A percentile compares a stretch with the other conserved stretches of the same genome.
phyloP scores from a whole-genome alignment of 2,329 filamentous ascomycete species.

The Penicillium sp. region DNA sequence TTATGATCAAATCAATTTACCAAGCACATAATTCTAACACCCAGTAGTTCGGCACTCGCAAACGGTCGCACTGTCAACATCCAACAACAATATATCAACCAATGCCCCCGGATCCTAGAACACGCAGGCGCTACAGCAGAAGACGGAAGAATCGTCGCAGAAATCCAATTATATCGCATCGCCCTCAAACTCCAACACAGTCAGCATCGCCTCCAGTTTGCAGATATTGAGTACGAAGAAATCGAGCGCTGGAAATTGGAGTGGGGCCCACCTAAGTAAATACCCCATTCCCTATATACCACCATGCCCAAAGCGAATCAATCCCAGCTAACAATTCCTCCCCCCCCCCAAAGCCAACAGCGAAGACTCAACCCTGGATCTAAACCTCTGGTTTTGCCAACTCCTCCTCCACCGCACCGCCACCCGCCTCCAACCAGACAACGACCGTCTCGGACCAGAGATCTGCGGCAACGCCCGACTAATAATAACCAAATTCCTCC shows the following conservation, averaged over 20 bases:
- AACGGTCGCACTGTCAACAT: constrained; percentile 34
- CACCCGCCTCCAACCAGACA: constrained; percentile 26
- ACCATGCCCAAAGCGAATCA: background rate
- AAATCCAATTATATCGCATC: constrained; percentile 36
- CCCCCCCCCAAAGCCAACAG: constrained; percentile 23
- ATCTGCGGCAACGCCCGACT: constrained; percentile 32
- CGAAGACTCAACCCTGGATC: constrained; percentile 32
- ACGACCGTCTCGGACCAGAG: constrained; percentile 28
- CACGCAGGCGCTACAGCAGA: constrained; percentile 31
- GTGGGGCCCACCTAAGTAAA: constrained; percentile 35
- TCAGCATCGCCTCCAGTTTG: constrained; percentile 27
- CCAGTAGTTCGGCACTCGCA: constrained; percentile 30
- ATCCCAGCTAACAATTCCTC: background rate
- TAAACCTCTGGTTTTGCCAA: constrained; percentile 38
- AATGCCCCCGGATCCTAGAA: constrained; percentile 33
- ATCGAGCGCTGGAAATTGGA: constrained; percentile 37
- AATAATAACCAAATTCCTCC: constrained; percentile 32
- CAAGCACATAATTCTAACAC: constrained; percentile 4
- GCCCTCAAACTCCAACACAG: constrained; percentile 28
- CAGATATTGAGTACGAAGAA: constrained; percentile 33
- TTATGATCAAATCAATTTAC: background rate
- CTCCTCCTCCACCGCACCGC: constrained; percentile 37
- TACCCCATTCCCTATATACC: background rate
- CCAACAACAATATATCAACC: constrained; percentile 30
- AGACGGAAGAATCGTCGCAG: constrained; percentile 33